Percentiles rank a stretch among this genome's conserved stretches.
phyloP scores from a whole-genome alignment of 306 rosid genomes.

The apple (Malus domestica) region ASM211411v1 NC_041796.1:5956501-5957000 shows the following conservation, averaged over 20 bases:
- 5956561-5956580: not conserved
- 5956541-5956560: not conserved
- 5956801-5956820: not conserved
- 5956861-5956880: not conserved
- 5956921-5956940: not conserved
- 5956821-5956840: not conserved
- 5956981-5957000: too few relatives aligned
- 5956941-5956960: too few relatives aligned
- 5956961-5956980: not conserved
- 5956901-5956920: not conserved
- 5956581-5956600: not conserved
- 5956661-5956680: not conserved
- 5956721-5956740: constrained; percentile 85
- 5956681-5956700: constrained; percentile 66
- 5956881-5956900: not conserved
- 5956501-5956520: not conserved
- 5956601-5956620: not conserved
- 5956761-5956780: constrained; percentile 26
- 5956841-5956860: not conserved
- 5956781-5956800: too few relatives aligned
- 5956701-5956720: constrained; percentile 78
- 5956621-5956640: not conserved
- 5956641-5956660: not conserved
- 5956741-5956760: constrained; percentile 84
- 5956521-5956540: not conserved